Evolutionary conservation across 1,284 basidiomycete genomes (phyloP), one percentile per base, ranked within the genome.

Genomic region (Cryptococcus hybrid): DNA sequence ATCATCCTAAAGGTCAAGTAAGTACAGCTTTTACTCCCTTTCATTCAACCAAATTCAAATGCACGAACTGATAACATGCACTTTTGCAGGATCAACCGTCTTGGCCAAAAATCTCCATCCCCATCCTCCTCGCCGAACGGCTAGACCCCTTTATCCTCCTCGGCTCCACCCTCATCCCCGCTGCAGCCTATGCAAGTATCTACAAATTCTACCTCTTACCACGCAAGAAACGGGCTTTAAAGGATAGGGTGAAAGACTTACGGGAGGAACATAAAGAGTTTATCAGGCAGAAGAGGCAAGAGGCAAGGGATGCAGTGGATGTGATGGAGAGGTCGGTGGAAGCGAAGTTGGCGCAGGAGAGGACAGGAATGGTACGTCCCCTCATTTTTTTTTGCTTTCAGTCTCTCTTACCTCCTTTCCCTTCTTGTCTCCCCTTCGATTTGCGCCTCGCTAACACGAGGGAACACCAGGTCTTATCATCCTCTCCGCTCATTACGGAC

Each of bases 401-500:
- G 42, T 38, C 38, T 35, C 35, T 37, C 51, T 39, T 52, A 15
- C 11, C 12, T 38, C 34, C 49, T 36, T 15, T 46, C 11, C 15
- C 13, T 36, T 43, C 7, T 35, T 35, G 8, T 35, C 11, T 48
- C 12, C 34, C 37, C 9, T 35, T 11, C 40, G 40, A 43, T 12
- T 12, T 15, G 15, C 15, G 12, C 40, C 15, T 15, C 15, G 40
- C 40, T 12, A 24, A 24, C 24, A 24, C 24, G 24, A 24, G 24
- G 24, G 24, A n/a, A 50, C 45, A 15, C 7, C 37, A 88, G 88
- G 89, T 52, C 80, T 92, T 44, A 82, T 92, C 52, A 84, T 93
- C 61, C 70, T 86, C 44, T 83, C 86, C 56, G 90, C 89, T 3
- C 81, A 78, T 42, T 92, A 92, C 73, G 86, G 87, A 45, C 79